A percentile compares a stretch with the other conserved stretches of the same genome.
These are phyloP conservation scores for Aureobasidium sp. DNA, from an alignment of 2,329 filamentous ascomycete genomes.

Conservation along the genomic window DNA sequence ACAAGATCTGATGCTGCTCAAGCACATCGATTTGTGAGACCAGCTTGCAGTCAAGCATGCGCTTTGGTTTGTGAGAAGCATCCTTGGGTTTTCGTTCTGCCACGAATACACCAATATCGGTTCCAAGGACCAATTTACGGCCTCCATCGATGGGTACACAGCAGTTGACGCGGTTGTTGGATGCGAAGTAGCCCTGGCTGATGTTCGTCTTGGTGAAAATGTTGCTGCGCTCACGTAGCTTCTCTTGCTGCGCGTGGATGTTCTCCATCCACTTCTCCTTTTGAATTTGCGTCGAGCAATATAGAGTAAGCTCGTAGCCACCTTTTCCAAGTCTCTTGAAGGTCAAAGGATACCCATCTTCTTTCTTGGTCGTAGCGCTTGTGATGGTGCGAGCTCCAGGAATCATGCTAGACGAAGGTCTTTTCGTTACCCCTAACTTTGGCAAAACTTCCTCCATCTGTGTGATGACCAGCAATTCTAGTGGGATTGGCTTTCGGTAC, in stretches of 20 bases:
- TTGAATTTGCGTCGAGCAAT: constrained; percentile 75
- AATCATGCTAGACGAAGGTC: constrained; percentile 80
- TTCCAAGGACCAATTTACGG: constrained; percentile 88
- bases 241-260: constrained; percentile 84
- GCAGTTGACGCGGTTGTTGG: constrained; percentile 85
- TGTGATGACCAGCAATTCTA: constrained; percentile 85
- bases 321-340: constrained; percentile 94
- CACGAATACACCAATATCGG: constrained; percentile 87
- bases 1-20: constrained; percentile 85
- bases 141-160: constrained; percentile 92
- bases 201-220: constrained; percentile 62
- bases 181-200: constrained; percentile 85
- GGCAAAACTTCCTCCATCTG: constrained; percentile 98
- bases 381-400: constrained; percentile 49
- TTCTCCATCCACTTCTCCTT: constrained; percentile 96
- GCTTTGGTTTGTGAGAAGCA: constrained; percentile 61
- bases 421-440: constrained; percentile 68
- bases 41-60: constrained; percentile 75
- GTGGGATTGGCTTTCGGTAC: constrained; percentile 87
- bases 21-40: constrained; percentile 95
- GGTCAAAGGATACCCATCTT: constrained; percentile 87
- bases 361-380: constrained; percentile 41
- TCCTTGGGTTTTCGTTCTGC: constrained; percentile 88
- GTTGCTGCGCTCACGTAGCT: constrained; percentile 67
- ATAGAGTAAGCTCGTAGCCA: constrained; percentile 87